phyloP scores from a whole-genome alignment of 352 stramenopile genomes.

The Hyaloperonospora brassicae region DNA sequence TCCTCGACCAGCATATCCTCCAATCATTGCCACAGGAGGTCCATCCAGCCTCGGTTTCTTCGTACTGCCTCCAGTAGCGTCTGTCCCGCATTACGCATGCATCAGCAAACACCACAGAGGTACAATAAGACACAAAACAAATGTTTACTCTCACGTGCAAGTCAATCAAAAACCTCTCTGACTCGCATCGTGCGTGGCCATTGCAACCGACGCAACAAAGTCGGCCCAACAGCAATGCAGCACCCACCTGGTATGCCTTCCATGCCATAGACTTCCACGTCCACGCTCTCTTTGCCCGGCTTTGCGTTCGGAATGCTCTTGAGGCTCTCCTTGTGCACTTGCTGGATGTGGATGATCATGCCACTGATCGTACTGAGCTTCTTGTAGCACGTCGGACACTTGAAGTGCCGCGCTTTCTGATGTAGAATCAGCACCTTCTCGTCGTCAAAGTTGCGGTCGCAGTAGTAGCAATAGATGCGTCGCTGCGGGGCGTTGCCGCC shows the following conservation, averaged over 20 bases:
- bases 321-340: constrained; percentile 86
- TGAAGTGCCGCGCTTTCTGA: constrained; percentile 90
- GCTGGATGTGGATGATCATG: constrained; percentile 84
- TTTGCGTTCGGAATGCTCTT: constrained; percentile 82
- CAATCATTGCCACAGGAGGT: constrained; percentile 23
- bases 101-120: constrained; percentile 1
- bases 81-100: background rate
- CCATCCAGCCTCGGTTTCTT: constrained; percentile 50
- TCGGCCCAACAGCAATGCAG: too few species aligned
- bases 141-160: too few species aligned
- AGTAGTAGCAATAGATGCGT: constrained; percentile 91
- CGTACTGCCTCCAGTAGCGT: constrained; percentile 10
- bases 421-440: constrained; percentile 90
- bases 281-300: constrained; percentile 61
- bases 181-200: too few species aligned
- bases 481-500: constrained; percentile 27
- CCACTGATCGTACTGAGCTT: constrained; percentile 86
- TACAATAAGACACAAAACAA: too few species aligned
- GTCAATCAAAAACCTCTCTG: too few species aligned
- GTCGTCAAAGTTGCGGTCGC: constrained; percentile 86
- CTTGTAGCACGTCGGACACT: constrained; percentile 87
- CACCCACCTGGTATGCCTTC: constrained; percentile 64
- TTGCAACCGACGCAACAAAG: too few species aligned
- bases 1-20: constrained; percentile 36
- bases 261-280: constrained; percentile 88